phyloP scores from a whole-genome alignment of 2,329 filamentous ascomycete species.

The Tolypocladium ovalisporum region DNA sequence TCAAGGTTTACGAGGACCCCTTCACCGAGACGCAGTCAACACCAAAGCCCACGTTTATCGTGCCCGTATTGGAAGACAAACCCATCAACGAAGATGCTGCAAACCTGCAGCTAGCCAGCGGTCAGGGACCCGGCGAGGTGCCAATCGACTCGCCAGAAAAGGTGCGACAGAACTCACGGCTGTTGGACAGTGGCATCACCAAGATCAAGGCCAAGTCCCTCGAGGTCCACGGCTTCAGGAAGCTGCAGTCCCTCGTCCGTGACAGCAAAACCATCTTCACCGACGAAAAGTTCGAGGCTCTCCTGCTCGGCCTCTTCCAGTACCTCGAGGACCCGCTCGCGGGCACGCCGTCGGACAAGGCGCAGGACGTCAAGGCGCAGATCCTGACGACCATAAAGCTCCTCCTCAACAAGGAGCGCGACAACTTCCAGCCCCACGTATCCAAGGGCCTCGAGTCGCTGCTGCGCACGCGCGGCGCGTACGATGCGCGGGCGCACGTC shows the following conservation, averaged over 20 bases:
- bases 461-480: conserved; percentile 51
- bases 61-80: conserved; percentile 47
- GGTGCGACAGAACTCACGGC: conserved; percentile 43
- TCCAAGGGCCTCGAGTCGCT: conserved; percentile 57
- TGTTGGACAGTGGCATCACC: conserved; percentile 64
- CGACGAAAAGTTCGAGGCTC: conserved; percentile 56
- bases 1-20: conserved; percentile 55
- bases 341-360: conserved; percentile 49
- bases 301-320: conserved; percentile 57
- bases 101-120: conserved; percentile 15
- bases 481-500: conserved; percentile 61
- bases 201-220: conserved; percentile 61
- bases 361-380: conserved; percentile 63
- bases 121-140: conserved; percentile 10
- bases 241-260: conserved; percentile 63
- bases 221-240: conserved; percentile 74
- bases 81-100: conserved; percentile 46
- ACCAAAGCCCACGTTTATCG: conserved; percentile 32
- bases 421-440: conserved; percentile 56
- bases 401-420: conserved; percentile 56
- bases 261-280: conserved; percentile 53
- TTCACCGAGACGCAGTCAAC: conserved; percentile 38
- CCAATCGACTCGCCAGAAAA: conserved; percentile 32
- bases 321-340: conserved; percentile 55
- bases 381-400: conserved; percentile 64